Conservation (phyloP, 2,329 filamentous ascomycete species). For the Sordariomycetes sp. region DNA sequence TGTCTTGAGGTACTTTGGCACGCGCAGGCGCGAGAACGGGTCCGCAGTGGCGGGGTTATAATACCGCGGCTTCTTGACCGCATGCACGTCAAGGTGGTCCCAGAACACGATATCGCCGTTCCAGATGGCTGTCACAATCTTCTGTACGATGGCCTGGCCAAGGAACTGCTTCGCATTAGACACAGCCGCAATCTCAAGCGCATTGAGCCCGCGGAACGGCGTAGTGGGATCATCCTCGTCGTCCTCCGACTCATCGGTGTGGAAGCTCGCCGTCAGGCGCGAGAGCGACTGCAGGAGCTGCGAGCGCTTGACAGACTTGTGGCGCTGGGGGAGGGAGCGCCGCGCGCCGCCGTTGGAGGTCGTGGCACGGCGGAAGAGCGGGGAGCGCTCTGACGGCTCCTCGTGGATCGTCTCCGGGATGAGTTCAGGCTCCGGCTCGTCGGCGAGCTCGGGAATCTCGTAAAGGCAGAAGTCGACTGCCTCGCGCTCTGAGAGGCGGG, state of each 20-base stretch:
- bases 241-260: conserved; percentile 19
- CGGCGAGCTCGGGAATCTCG: conserved; percentile 41
- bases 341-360: conserved; percentile 9
- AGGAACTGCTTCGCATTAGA: conserved; percentile 76
- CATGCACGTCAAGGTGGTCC: conserved; percentile 61
- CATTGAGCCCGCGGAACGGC: conserved; percentile 68
- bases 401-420: conserved; percentile 2
- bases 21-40: conserved; percentile 60
- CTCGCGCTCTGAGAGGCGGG: conserved; percentile 57
- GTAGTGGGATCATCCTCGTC: conserved; percentile 50
- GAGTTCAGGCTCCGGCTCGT: conserved; percentile 9
- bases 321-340: conserved; percentile 8
- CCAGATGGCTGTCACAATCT: conserved; percentile 76
- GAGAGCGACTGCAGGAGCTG: conserved; percentile 41
- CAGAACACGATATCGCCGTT: conserved; percentile 79
- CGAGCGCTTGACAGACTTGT: conserved; percentile 29
- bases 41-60: conserved; percentile 58
- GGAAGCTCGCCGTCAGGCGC: conserved; percentile 35
- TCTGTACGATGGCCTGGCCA: conserved; percentile 67
- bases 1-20: conserved; percentile 72
- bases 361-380: conserved; percentile 22
- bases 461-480: conserved; percentile 63
- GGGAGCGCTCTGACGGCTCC: conserved; percentile 21
- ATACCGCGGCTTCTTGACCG: conserved; percentile 62
- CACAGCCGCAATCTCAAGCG: conserved; percentile 74